Evolutionary conservation across 345 rosid genomes (phyloP), one percentile per base, ranked within the genome.

Genomic region (Turnera subulata): DNA sequence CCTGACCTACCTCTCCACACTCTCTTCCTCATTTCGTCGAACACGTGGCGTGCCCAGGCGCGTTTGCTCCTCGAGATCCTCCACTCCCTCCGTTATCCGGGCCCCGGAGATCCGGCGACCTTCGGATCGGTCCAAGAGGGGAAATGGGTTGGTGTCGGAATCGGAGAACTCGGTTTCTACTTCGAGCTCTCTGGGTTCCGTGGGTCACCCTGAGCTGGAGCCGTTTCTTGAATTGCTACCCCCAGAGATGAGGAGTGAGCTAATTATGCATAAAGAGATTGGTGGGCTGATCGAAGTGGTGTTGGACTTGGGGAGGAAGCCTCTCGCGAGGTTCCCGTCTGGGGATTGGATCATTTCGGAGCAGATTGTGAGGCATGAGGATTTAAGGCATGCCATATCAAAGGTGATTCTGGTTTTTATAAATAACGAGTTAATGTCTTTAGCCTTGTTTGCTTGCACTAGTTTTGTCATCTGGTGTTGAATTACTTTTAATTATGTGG

Each of bases 301-400:
- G 56, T 76, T 92, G 95, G 96, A 92, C 59, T 73, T 89, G 73
- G 98, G 97, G 46, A 79, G 98, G 62, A 79, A 83, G 71, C 97
- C 98, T 40, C 63, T 92, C 0, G 98, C 96, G 0, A 76, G 98
- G 76, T 92, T 92, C 58, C 98, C 98, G 14, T 83, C 89, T 16
- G 98, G 96, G 25, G 95, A 89, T 76, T 89, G 96, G 91, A 73
- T 83, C 32, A 84, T 92, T 55, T 82, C 91, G 0, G 83, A 84
- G 25, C 82, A 64, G 60, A 72, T 84, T 20, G 89, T 92, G 56
- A 82, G 73, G 52, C 73, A 54, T 39, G 89, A 89, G n/a, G 95
- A 92, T 83, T 76, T 92, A 50, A 62, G 50, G 63, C 87, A 82
- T 70, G 89, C 97, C 4, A 78, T 78, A 58, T 74, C 95, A 21